phyloP scores from a whole-genome alignment of 2,329 filamentous ascomycete genomes.

The Diaporthe sp. region DNA sequence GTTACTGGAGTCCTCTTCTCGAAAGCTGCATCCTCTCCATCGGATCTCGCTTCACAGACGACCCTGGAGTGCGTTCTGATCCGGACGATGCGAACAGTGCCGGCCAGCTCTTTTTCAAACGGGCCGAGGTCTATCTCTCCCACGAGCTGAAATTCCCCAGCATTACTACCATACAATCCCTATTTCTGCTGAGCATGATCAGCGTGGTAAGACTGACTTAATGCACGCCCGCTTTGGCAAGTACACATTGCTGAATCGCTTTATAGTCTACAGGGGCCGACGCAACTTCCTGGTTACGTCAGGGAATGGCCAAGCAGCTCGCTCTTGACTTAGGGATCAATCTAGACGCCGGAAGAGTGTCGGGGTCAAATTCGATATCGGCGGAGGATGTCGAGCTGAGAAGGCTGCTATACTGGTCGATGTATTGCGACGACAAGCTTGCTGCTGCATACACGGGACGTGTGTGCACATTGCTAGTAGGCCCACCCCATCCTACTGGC shows the following conservation, averaged over 20 bases:
- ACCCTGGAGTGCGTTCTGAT: neutral
- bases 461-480: neutral
- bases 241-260: neutral
- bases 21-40: neutral
- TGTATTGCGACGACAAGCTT: neutral
- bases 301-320: neutral
- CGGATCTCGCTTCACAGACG: neutral
- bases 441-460: neutral
- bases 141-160: neutral
- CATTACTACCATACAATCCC: neutral
- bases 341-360: neutral
- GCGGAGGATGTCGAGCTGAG: neutral
- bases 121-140: neutral
- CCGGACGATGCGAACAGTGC: neutral
- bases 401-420: neutral
- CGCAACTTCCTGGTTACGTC: neutral
- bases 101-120: neutral
- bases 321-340: neutral
- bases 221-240: no score
- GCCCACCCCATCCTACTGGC: neutral
- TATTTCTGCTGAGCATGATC: neutral
- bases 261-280: neutral
- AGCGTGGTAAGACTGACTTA: neutral
- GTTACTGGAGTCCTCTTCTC: neutral
- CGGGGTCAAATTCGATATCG: neutral